A percentile compares a stretch with the other conserved stretches of the same genome.
These are phyloP conservation scores for Proteromonas lacertae DNA, from an alignment of 352 stramenopile species.

Conservation along the genomic window DNA sequence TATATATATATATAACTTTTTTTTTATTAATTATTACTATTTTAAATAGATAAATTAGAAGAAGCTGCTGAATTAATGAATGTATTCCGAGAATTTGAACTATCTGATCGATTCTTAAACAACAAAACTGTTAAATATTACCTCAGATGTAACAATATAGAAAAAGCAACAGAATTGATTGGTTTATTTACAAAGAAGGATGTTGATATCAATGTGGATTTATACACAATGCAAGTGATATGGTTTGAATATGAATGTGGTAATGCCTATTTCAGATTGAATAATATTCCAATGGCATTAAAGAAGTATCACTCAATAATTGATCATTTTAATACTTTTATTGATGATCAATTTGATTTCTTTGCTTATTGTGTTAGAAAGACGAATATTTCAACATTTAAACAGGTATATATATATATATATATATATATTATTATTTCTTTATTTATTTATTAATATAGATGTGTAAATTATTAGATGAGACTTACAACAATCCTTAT, in stretches of 20 bases:
- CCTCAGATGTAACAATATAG: slow-evolving; percentile 50
- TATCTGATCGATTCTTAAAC: slow-evolving; percentile 90
- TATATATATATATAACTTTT: slow-evolving; percentile 71
- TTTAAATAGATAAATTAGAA: slow-evolving; percentile 50
- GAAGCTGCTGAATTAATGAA: slow-evolving; percentile 57
- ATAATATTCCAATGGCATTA: slow-evolving; percentile 32
- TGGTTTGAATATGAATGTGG: slow-evolving; percentile 76
- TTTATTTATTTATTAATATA: not conserved
- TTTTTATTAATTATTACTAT: slow-evolving; percentile 60
- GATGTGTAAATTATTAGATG: slow-evolving; percentile 4
- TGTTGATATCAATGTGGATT: slow-evolving; percentile 67
- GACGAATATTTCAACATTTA: slow-evolving; percentile 1
- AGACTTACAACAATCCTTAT: slow-evolving; percentile 73
- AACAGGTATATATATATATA: not conserved
- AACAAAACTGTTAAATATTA: slow-evolving; percentile 89
- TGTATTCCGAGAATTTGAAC: slow-evolving; percentile 41
- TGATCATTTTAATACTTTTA: slow-evolving; percentile 85
- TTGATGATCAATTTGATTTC: slow-evolving; percentile 95
- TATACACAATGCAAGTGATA: slow-evolving; percentile 88
- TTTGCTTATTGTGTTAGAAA: slow-evolving; percentile 92
- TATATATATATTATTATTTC: not conserved
- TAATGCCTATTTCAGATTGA: slow-evolving; percentile 10
- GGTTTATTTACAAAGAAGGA: slow-evolving; percentile 74
- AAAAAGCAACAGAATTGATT: slow-evolving; percentile 60
- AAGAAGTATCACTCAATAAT: slow-evolving; percentile 72